Base-by-base conservation (phyloP, 495 filamentous ascomycete species). In the Pyrenula massariospora region DNA sequence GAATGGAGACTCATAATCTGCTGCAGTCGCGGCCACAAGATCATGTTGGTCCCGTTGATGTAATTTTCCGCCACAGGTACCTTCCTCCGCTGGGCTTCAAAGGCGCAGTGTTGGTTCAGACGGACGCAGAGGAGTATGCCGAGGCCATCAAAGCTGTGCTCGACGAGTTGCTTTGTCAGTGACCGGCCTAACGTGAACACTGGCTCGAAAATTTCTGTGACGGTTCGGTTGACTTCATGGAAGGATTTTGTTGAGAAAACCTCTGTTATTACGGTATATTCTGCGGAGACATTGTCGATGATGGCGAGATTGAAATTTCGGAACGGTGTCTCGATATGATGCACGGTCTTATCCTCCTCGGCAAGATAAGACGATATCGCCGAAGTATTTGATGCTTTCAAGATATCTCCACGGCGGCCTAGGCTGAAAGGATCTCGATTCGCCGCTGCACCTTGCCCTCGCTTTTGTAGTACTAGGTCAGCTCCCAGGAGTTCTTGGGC, bases 11-110 rank as follows among this genome's bases (percentile, higher is more conserved):
- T 89, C 84, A 97, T 95, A 63, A 93, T 82, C 22, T 86, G 78
- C 71, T 97, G 94, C 65, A 98, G 89, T 24, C 91, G 85, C 2
- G 93, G 93, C 93, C 93, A 98, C 3, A 98, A 82, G 8, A 89
- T 82, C 92, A 98, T 97, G 61, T 86, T 86, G 22, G 89, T 93
- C 19, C 84, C 91, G 67, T 97, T 98, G 63, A 96, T 85, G 66
- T 97, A 97, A 24, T 81, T 80, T 57, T 98, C 93, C 1, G 87
- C 84, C 2, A 89, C 84, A 10, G 93, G 94, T 1, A 96, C 82
- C 63, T 91, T 89, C 50, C 92, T 84, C 5, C 93, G 80, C 67
- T 98, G 93, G 8, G 96, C 78, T 67, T 95, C 87, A 61, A 97
- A 98, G 5, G 91, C 89, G 24, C 89, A 82, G 60, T 90, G 88